Evolutionary conservation across 2,329 filamentous ascomycete species (phyloP).

Genomic region (Aspergillus calidoustus): DNA sequence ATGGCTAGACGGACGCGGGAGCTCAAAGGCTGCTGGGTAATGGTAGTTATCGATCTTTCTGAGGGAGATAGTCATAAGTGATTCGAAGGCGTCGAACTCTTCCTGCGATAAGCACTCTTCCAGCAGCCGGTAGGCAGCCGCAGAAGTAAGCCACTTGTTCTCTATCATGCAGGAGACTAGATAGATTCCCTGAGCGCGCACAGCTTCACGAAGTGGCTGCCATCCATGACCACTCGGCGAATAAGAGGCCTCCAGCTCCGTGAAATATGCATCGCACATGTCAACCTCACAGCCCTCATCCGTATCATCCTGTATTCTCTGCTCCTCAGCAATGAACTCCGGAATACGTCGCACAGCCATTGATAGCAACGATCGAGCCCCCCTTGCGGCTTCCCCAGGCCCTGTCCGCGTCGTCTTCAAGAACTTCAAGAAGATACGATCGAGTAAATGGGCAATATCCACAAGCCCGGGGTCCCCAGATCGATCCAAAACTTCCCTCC

Average conservation of each 20-base stretch:
- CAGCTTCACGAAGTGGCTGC: conserved; percentile 47
- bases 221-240: conserved; percentile 41
- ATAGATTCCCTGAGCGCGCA: conserved; percentile 46
- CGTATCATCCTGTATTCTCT: conserved; percentile 37
- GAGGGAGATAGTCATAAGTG: conserved; percentile 40
- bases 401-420: conserved; percentile 37
- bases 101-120: conserved; percentile 35
- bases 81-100: conserved; percentile 44
- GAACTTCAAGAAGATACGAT: conserved; percentile 43
- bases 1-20: conserved; percentile 20
- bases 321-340: conserved; percentile 45
- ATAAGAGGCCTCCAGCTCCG: conserved; percentile 46
- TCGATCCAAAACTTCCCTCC: conserved; percentile 40
- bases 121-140: conserved; percentile 38
- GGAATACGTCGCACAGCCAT: conserved; percentile 43
- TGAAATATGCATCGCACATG: conserved; percentile 49
- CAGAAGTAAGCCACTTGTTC: conserved; percentile 40
- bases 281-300: conserved; percentile 41
- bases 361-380: conserved; percentile 43
- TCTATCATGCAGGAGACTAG: conserved; percentile 43
- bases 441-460: conserved; percentile 41
- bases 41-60: conserved; percentile 32
- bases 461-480: conserved; percentile 39
- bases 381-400: not conserved
- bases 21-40: conserved; percentile 35